phyloP scores from a whole-genome alignment of 306 rosid species.

The Fragaria iinumae region DNA sequence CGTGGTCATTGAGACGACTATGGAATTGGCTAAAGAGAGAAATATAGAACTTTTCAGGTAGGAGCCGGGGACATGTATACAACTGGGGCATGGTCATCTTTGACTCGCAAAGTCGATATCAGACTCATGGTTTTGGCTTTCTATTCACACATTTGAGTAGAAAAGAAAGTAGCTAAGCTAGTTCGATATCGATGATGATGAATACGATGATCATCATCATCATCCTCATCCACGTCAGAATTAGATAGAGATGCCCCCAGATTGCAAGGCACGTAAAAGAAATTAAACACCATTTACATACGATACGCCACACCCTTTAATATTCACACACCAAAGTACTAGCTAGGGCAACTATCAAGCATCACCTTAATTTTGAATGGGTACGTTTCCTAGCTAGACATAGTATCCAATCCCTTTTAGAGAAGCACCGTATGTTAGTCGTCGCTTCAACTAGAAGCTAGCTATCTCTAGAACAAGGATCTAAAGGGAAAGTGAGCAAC shows the following conservation, averaged over 20 bases:
- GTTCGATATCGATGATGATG: neutral
- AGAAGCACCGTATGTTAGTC: neutral
- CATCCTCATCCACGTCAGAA: constrained; percentile 11
- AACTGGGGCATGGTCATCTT: neutral
- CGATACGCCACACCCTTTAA: constrained; percentile 15
- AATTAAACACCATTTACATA: neutral
- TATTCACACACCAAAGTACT: neutral
- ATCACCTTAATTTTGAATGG: neutral
- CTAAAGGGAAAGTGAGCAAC: neutral
- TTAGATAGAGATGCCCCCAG: neutral
- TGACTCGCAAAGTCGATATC: neutral
- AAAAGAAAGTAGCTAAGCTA: neutral
- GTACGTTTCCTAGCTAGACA: neutral
- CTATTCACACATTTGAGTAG: neutral
- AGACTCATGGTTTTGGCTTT: neutral
- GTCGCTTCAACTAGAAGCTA: neutral
- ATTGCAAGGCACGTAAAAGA: constrained; percentile 6
- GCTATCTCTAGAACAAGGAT: neutral
- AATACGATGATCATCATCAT: neutral
- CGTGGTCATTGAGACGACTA: neutral
- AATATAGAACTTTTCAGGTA: neutral
- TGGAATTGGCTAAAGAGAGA: neutral
- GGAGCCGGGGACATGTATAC: neutral
- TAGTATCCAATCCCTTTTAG: neutral
- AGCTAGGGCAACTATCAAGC: neutral